Base-by-base conservation (phyloP, 345 rosid genomes). In the Ricinus communis region DNA sequence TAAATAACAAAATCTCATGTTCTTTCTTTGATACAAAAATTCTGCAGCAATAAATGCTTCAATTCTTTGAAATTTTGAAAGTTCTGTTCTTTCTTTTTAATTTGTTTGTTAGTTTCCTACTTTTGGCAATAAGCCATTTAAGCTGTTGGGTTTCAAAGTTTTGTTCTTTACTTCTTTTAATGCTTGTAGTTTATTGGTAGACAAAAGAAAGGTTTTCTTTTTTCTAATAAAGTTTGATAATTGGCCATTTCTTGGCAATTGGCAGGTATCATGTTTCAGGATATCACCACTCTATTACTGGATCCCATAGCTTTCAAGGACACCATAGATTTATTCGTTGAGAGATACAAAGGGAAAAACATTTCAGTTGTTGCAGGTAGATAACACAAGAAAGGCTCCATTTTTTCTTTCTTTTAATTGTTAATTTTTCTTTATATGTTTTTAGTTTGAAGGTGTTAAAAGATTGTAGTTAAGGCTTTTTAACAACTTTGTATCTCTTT, bases 291-390 rank as follows among this genome's bases (percentile, higher is more conserved):
- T 27, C 89, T 93, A 56, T 79, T 96, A 65, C 83, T 93, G 82
- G 91, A 96, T 82, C 91, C 94, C 24, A 79, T 86, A 72, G 93
- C 96, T 16, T 96, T 96, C 82, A 96, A 88, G 85, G 98, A 90
- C 69, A 85, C 99, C 30, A 75, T 96, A 70, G 98, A 93, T 76
- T 71, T 96, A 79, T 93, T 96, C 71, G 94, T 93, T 36, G 98
- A 96, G 89, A 80, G 99, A 53, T 96, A 87, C 87, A 84, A 77
- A 74, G 97, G 86, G 72, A 88, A 83, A 79, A 87, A 87, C 86
- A 93, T 96, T 68, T 86, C 98, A 27, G 98, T 89, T 57, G 98
- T 96, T 84, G 97, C 97, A 87, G 99, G 99, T 96, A 81, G 78
- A 51, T 36, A 31, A 8, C 25, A 43, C 51, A 56, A 52, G 22